Base-by-base conservation (phyloP, 1,284 basidiomycete species). In the Papiliotrema flavescens region DNA sequence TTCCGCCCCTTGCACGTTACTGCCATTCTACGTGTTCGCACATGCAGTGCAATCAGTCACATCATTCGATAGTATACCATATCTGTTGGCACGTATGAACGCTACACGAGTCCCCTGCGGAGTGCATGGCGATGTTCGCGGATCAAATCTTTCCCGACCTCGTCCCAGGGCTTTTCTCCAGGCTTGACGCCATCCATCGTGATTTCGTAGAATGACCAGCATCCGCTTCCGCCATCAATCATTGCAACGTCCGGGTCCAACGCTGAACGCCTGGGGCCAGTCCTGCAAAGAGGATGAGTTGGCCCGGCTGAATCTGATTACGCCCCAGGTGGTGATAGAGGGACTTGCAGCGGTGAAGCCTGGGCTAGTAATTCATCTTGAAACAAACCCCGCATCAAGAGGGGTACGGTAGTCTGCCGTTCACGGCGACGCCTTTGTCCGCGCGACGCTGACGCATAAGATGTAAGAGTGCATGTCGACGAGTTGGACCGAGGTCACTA, bases 391-490 rank as follows among this genome's bases (percentile, higher is more conserved):
- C 45, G 15, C 14, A 20, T 22, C 13, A 20, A 43, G 13, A 17
- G 35, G n/a, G 9, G 20, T 17, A 17, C n/a, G n/a, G n/a, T 37
- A 47, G 45, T 28, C 19, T 47, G 14, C 45, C 45, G 6, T 26
- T 47, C 7, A 26, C 13, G 11, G 24, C 23, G 13, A 22, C 26
- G 45, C 41, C 41, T 13, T n/a, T 47, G 45, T 23, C 19, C 45
- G 45, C 22, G 45, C 45, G 13, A 17, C 20, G 19, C 23, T 47
- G 45, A 19, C 22, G 11, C 45, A 47, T 26, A 26, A 47, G 26
- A 28, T 37, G 35, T 37, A 37, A 37, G 35, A 11, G 22, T 9
- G 58, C 69, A 73, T 24, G 60, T 76, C 37, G 66, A 66, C 19
- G 47, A 36, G 40, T 26, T 51, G 17, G 22, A 53, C 20, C 39